Percentiles rank a stretch among this genome's conserved stretches.
These are phyloP conservation scores for Chloranthus sessilifolius DNA, from an alignment of 164 flowering plant species.

Conservation along the genomic window DNA sequence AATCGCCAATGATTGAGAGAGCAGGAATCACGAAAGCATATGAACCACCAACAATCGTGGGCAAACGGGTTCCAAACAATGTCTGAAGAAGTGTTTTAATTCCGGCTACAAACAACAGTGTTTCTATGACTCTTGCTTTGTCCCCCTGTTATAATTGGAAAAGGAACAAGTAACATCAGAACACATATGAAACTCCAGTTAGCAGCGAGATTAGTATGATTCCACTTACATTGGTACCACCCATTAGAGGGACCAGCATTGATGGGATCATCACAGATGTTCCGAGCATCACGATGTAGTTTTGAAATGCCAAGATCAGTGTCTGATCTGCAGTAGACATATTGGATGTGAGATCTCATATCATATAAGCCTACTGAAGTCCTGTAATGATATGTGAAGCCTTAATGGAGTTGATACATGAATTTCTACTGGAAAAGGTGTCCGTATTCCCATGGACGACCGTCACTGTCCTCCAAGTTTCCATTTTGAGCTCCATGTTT, in stretches of 20 bases:
- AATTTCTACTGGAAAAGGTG: too few species aligned
- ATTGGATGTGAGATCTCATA: background rate
- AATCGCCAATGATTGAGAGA: constrained; percentile 17
- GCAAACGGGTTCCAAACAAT: constrained; percentile 58
- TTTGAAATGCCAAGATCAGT: constrained; percentile 67
- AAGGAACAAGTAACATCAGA: background rate
- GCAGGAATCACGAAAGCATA: constrained; percentile 53
- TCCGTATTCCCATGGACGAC: too few species aligned
- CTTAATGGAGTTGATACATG: too few species aligned
- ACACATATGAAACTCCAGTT: background rate
- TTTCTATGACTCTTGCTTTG: constrained; percentile 61
- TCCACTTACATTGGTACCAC: constrained; percentile 68
- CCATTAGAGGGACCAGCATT: constrained; percentile 65
- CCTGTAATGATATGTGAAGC: too few species aligned
- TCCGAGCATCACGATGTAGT: constrained; percentile 78
- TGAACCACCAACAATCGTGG: constrained; percentile 62
- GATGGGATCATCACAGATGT: constrained; percentile 82
- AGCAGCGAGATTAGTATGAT: background rate
- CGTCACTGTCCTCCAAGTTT: too few species aligned
- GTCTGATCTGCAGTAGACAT: constrained; percentile 62
- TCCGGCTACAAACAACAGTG: constrained; percentile 61
- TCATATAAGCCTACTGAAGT: too few species aligned
- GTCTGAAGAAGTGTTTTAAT: constrained; percentile 66
- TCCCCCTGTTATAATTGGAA: constrained; percentile 22
- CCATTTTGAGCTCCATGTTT: too few species aligned